Evolutionary conservation across 768 basidiomycete genomes (phyloP).

Genomic region (Neoboletus magnificus): DNA sequence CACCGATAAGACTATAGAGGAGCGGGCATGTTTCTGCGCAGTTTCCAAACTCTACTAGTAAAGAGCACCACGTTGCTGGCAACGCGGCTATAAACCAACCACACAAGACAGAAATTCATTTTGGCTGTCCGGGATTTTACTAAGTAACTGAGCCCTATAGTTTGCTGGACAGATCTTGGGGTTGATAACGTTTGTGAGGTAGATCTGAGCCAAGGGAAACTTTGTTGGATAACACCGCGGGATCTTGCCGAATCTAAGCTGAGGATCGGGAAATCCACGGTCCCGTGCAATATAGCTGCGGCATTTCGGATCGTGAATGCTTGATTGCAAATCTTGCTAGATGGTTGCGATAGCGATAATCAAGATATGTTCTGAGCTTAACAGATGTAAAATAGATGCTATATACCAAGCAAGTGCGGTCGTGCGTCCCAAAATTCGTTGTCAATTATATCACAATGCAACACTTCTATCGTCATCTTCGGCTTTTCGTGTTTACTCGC

Average conservation of each 20-base stretch:
- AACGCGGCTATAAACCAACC: background rate
- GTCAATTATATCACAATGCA: conserved; percentile 83
- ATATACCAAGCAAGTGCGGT: conserved; percentile 45
- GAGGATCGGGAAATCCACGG: too few relatives aligned
- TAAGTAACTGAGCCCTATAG: background rate
- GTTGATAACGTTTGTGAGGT: background rate
- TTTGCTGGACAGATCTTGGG: background rate
- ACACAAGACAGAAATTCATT: too few relatives aligned
- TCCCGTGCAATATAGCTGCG: background rate
- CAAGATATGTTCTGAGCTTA: background rate
- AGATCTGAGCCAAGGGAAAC: background rate
- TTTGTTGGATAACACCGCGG: background rate
- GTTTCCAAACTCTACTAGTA: background rate
- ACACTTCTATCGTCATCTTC: conserved; percentile 48
- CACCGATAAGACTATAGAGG: background rate
- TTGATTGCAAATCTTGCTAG: background rate
- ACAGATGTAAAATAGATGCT: background rate
- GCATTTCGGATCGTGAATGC: too few relatives aligned
- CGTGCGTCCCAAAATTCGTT: conserved; percentile 75
- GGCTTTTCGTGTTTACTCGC: conserved; percentile 35
- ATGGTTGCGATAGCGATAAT: background rate
- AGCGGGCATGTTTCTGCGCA: background rate
- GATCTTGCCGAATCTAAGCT: background rate
- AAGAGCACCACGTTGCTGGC: background rate
- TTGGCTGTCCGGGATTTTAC: background rate